Percentiles rank a stretch among this genome's conserved stretches.
These are phyloP conservation scores for Hymenoscyphus albidus DNA, from an alignment of 2,329 filamentous ascomycete species.

Conservation along the genomic window DNA sequence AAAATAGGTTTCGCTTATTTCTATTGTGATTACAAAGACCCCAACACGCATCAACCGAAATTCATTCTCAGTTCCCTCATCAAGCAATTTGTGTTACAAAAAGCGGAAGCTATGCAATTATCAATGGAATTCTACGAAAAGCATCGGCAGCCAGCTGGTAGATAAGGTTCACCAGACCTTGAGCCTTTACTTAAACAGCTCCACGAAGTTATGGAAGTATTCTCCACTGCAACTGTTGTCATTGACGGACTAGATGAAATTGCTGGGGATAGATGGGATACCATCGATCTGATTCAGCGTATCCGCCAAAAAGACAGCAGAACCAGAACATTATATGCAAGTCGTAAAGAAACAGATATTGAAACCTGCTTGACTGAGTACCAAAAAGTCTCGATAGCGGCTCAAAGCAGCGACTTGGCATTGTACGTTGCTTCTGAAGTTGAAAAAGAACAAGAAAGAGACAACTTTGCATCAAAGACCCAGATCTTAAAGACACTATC, in stretches of 20 bases:
- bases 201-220: neutral
- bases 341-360: neutral
- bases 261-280: neutral
- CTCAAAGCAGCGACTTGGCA: conserved; percentile 9
- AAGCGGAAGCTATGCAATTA: neutral
- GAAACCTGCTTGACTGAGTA: neutral
- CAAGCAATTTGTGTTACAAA: neutral
- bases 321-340: neutral
- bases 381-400: conserved; percentile 8
- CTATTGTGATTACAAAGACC: conserved; percentile 31
- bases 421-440: conserved; percentile 17
- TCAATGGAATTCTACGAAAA: neutral
- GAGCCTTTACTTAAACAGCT: neutral
- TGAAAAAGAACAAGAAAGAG: conserved; percentile 1
- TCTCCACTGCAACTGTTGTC: neutral
- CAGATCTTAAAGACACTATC: neutral
- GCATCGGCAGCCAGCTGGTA: neutral
- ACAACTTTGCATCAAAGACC: conserved; percentile 2
- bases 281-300: neutral
- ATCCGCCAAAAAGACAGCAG: neutral
- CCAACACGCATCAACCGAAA: conserved; percentile 15
- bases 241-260: conserved; percentile 1
- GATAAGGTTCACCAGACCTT: neutral
- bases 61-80: conserved; percentile 21
- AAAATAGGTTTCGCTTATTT: conserved; percentile 16